Evolutionary conservation across 306 rosid species (phyloP), one percentile per base, ranked within the genome.

Genomic region (Astragalus glycyphyllos): DNA sequence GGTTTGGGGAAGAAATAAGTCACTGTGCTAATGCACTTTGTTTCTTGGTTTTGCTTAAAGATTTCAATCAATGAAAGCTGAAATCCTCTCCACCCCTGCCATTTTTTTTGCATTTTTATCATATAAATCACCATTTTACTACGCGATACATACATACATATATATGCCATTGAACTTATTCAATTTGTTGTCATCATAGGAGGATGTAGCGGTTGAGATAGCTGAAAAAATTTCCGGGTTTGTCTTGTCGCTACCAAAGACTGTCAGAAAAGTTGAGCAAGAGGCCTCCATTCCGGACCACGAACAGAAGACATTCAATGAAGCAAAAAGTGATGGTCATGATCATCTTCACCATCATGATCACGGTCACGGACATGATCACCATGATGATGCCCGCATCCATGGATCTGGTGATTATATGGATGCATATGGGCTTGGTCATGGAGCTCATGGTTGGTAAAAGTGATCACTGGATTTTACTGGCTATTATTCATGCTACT

Each of bases 391-490:
- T 50, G 67, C 26, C 51, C 59, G 59, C 59, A 37, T 58, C 67
- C 77, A 79, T 37, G 96, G 74, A 72, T 81, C 84, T 41, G 86
- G 86, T 41, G 86, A 85, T 68, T 90, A 78, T 76, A 85, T 76
- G 79, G 85, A 88, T 10, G 83, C 92, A 0, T 92, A 87, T 55
- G 94, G 97, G 74, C 93, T 93, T 49, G 91, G 82, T 16, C 82
- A 83, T 4, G 60, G 55, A 63, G 48, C 12, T 71, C 68, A 56
- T 57, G 87, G 81, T 74, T 90, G 80, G 86, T 82, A 85, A 87
- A 76, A 62, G 45, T 61, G 62, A 44, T 17, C 5, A 34, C 15
- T 35, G 14, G 34, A 35, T 45, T 54, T 47, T 56, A 8, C 68
- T 71, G 46, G 54, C 65, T 38, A 13, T 55, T 56, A 11, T 34